Conservation (phyloP, 169 alveolate species). For the Eimeria mitis region DNA sequence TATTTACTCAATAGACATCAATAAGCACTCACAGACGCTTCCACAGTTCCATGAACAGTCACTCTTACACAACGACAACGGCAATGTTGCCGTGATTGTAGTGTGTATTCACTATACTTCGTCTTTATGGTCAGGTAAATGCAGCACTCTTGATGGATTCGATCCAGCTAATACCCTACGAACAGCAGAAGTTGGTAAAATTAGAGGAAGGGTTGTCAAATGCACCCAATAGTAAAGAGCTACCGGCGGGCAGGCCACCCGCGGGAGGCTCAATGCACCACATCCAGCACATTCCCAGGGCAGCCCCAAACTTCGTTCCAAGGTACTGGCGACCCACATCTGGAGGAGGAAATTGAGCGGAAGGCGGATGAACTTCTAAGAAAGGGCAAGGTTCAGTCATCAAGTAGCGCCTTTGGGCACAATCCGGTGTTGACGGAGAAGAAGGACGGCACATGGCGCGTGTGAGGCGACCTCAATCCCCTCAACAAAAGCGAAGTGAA, state of each 20-base stretch:
- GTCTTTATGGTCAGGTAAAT: background rate
- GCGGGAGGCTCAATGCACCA: background rate
- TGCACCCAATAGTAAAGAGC: background rate
- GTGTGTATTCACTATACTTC: too few species aligned
- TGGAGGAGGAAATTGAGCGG: background rate
- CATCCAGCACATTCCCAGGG: background rate
- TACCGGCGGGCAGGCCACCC: background rate
- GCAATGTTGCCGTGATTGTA: too few species aligned
- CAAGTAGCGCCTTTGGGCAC: background rate
- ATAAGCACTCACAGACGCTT: too few species aligned
- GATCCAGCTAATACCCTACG: background rate
- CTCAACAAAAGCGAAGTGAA: background rate
- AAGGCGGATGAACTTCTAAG: background rate
- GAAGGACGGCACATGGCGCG: background rate
- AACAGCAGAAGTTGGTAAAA: background rate
- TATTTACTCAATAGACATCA: too few species aligned
- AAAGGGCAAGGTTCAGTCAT: background rate
- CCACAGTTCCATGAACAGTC: too few species aligned
- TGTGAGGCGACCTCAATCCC: background rate
- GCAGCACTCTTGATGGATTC: background rate
- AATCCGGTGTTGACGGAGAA: background rate
- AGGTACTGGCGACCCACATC: background rate
- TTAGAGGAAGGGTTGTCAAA: background rate
- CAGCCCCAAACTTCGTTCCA: slow-evolving; percentile 4
- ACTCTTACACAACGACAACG: too few species aligned